phyloP scores from a whole-genome alignment of 2,329 filamentous ascomycete genomes.

The Cryphonectria parasitica region DNA sequence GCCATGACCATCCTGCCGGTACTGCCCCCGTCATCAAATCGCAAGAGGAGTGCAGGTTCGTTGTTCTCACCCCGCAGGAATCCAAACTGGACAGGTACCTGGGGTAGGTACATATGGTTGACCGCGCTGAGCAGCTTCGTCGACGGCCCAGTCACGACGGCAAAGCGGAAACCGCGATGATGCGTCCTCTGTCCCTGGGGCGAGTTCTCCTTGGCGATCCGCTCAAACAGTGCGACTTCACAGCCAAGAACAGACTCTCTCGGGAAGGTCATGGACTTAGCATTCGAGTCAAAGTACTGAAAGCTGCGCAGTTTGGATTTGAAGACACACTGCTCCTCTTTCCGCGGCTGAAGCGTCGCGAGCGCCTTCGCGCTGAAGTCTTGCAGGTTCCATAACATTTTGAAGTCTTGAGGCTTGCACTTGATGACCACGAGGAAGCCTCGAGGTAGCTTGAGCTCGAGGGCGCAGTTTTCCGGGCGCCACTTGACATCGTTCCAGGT shows the following conservation, averaged over 20 bases:
- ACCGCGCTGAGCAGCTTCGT: conserved; percentile 79
- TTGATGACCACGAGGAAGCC: conserved; percentile 75
- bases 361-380: conserved; percentile 82
- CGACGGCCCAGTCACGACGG: conserved; percentile 75
- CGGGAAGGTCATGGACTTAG: conserved; percentile 74
- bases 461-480: conserved; percentile 67
- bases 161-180: conserved; percentile 79
- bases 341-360: conserved; percentile 67
- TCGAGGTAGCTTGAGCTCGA: conserved; percentile 73
- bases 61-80: conserved; percentile 75
- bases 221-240: conserved; percentile 77
- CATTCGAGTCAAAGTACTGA: conserved; percentile 77
- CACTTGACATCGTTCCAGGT: conserved; percentile 84
- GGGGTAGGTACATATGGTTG: conserved; percentile 68
- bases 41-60: conserved; percentile 70
- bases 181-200: conserved; percentile 72
- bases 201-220: conserved; percentile 67
- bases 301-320: conserved; percentile 72
- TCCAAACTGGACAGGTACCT: conserved; percentile 74
- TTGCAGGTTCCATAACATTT: conserved; percentile 79
- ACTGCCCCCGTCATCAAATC: conserved; percentile 67
- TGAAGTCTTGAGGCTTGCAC: conserved; percentile 77
- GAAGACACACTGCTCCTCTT: conserved; percentile 72
- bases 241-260: conserved; percentile 73
- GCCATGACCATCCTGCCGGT: conserved; percentile 76